Evolutionary conservation across 2,329 filamentous ascomycete species (phyloP).

Genomic region (Stemphylium vesicarium): DNA sequence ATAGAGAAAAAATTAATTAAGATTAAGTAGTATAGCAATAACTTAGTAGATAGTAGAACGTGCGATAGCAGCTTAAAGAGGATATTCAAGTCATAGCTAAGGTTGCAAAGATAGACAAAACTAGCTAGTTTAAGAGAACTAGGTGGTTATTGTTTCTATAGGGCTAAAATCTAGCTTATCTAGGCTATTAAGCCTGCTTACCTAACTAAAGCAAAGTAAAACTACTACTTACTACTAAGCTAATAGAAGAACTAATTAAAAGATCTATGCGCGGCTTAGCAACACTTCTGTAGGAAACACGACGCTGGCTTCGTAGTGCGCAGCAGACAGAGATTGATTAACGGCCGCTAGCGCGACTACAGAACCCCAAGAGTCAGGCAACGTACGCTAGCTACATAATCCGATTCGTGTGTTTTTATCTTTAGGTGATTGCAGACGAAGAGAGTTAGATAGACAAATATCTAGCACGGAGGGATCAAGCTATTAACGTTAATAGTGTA

Average conservation of each 20-base stretch:
- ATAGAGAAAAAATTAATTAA: no score
- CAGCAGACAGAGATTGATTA: constrained; percentile 2
- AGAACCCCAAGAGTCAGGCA: constrained; percentile 19
- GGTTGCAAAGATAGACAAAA: constrained; percentile 13
- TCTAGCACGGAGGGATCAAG: not conserved
- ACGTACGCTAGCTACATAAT: constrained; percentile 17
- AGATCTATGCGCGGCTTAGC: not conserved
- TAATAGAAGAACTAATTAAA: constrained; percentile 7
- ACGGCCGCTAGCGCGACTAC: no score
- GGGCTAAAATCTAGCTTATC: no score
- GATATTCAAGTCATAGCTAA: constrained; percentile 3
- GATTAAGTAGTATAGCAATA: no score
- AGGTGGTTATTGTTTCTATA: no score
- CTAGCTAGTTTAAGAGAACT: no score
- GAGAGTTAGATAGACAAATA: constrained; percentile 8
- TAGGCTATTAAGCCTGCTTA: no score
- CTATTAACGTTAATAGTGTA: constrained; percentile 8
- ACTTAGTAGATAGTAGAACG: not conserved
- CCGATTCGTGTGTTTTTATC: constrained; percentile 15
- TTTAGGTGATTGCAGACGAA: constrained; percentile 9
- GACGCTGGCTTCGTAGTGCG: constrained; percentile 10
- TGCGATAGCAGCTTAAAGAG: not conserved
- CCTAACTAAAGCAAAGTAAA: not conserved
- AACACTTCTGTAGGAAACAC: constrained; percentile 9
- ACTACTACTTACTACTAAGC: not conserved